These are phyloP conservation scores for Ceriops decandra DNA, from an alignment of 345 rosid species.

Conservation along the genomic window DNA sequence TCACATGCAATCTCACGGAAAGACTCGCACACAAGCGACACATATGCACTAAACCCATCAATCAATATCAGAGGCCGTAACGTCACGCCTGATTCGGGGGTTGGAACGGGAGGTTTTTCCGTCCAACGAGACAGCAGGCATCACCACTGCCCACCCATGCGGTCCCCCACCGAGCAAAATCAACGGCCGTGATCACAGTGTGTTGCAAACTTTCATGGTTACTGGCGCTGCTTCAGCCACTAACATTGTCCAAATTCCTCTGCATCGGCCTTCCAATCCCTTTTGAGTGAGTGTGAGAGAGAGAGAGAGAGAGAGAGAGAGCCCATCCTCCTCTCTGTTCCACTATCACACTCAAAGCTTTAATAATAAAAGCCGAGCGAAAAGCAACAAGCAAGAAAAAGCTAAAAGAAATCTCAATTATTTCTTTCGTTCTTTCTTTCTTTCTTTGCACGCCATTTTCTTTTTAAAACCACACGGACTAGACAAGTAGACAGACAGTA, in stretches of 20 bases:
- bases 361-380: background rate
- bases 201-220: conserved; percentile 31
- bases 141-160: conserved; percentile 6
- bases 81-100: conserved; percentile 17
- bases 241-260: conserved; percentile 11
- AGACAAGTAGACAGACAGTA: background rate
- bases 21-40: background rate
- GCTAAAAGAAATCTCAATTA: conserved; percentile 7
- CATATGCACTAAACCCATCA: conserved; percentile 9
- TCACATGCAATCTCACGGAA: background rate
- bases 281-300: too few relatives aligned
- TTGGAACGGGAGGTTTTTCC: conserved; percentile 1
- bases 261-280: conserved; percentile 9
- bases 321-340: background rate
- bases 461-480: too few relatives aligned
- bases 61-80: conserved; percentile 23
- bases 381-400: background rate
- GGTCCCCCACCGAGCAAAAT: conserved; percentile 10
- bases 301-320: too few relatives aligned
- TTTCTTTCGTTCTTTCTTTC: conserved; percentile 4
- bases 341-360: too few relatives aligned
- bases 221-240: conserved; percentile 5
- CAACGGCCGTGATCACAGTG: conserved; percentile 33
- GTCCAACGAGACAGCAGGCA: conserved; percentile 8
- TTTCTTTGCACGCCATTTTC: too few relatives aligned